phyloP scores from a whole-genome alignment of 2,329 filamentous ascomycete genomes.

The Pseudocercospora vitis region DNA sequence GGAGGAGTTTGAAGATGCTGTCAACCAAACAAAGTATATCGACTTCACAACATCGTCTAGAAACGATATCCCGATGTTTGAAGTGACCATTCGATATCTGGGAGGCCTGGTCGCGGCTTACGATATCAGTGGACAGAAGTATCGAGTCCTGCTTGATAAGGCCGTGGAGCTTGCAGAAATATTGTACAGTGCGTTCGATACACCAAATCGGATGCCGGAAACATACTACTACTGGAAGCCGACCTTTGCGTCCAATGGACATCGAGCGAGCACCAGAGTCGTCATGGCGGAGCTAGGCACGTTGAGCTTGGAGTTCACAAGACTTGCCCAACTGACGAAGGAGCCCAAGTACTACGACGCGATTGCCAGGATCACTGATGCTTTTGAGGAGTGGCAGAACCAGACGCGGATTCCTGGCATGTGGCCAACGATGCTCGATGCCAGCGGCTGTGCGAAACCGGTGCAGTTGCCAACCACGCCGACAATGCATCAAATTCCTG shows the following conservation, averaged over 20 bases:
- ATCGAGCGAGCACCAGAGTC: constrained; percentile 58
- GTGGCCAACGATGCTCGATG: constrained; percentile 76
- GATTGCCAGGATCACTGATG: constrained; percentile 79
- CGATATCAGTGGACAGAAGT: constrained; percentile 71
- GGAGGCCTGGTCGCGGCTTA: constrained; percentile 84
- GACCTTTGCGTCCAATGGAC: constrained; percentile 61
- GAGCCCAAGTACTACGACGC: constrained; percentile 86
- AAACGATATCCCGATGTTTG: constrained; percentile 80
- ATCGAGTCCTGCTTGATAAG: constrained; percentile 71
- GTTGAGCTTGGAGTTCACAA: constrained; percentile 83
- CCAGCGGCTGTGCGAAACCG: constrained; percentile 69
- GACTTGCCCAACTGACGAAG: constrained; percentile 80
- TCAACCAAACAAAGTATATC: constrained; percentile 67
- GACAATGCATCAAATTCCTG: constrained; percentile 20
- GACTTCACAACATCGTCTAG: constrained; percentile 76
- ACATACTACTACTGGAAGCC: constrained; percentile 78
- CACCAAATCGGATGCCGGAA: constrained; percentile 88
- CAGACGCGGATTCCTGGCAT: constrained; percentile 71
- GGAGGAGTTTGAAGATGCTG: constrained; percentile 77
- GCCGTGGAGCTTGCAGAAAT: constrained; percentile 77
- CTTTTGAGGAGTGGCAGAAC: constrained; percentile 72
- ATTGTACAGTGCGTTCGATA: constrained; percentile 81
- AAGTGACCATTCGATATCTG: constrained; percentile 87
- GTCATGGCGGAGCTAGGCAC: constrained; percentile 72
- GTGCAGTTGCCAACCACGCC: constrained; percentile 21